Conservation (phyloP, 805 yeast species). For the Monosporozyma aquatica region DNA sequence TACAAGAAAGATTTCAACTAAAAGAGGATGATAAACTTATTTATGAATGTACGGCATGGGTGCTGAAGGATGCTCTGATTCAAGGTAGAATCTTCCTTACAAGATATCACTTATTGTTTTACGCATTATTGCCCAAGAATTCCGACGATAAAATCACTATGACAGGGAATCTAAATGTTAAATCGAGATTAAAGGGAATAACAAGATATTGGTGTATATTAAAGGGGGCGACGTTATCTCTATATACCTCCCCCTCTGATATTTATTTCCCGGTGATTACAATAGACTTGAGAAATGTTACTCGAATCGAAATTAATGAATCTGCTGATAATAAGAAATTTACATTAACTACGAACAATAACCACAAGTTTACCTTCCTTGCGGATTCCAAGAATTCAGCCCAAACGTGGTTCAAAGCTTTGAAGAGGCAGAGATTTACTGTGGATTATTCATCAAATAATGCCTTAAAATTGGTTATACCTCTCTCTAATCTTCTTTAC, state of each 20-base stretch:
- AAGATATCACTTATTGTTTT: conserved; percentile 51
- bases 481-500: conserved; percentile 57
- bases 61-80: conserved; percentile 67
- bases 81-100: conserved; percentile 84
- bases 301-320: conserved; percentile 43
- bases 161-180: conserved; percentile 44
- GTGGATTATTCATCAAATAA: conserved; percentile 54
- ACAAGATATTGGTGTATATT: conserved; percentile 73
- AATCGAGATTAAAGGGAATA: conserved; percentile 20
- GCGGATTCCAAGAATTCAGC: conserved; percentile 72
- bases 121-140: conserved; percentile 66
- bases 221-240: conserved; percentile 55
- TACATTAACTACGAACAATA: conserved; percentile 44
- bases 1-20: conserved; percentile 32
- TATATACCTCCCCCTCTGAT: conserved; percentile 65
- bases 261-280: conserved; percentile 75
- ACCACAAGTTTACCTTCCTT: conserved; percentile 49
- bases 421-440: conserved; percentile 72
- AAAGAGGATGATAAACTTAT: conserved; percentile 45
- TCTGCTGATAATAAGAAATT: conserved; percentile 35
- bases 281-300: conserved; percentile 59
- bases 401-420: conserved; percentile 64
- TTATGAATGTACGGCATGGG: conserved; percentile 69
- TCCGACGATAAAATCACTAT: conserved; percentile 34
- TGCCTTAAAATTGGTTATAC: conserved; percentile 70